phyloP scores from a whole-genome alignment of 257 asterid species.

The Solanum sejunctum region DNA sequence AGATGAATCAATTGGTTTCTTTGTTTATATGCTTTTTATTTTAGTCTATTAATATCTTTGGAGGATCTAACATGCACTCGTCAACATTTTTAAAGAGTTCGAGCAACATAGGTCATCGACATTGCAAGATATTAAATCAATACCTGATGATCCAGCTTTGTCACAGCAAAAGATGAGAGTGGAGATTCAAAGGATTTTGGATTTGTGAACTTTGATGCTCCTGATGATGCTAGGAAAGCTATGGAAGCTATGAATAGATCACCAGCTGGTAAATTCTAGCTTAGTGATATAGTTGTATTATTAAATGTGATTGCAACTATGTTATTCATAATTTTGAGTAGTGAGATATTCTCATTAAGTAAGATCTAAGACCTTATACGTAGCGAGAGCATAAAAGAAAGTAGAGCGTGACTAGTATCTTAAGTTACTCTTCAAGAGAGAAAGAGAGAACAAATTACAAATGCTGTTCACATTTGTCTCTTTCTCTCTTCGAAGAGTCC shows the following conservation, averaged over 20 bases:
- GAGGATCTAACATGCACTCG: no score
- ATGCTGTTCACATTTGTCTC: neutral
- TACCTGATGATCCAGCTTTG: neutral
- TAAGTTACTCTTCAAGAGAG: conserved; percentile 4
- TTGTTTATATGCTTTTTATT: neutral
- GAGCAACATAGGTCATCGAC: no score
- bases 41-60: no score
- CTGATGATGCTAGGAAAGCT: conserved; percentile 40
- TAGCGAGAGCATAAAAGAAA: conserved; percentile 77
- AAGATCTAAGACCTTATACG: conserved; percentile 72
- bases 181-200: conserved; percentile 45
- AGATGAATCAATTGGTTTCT: neutral
- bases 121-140: no score
- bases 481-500: conserved; percentile 39
- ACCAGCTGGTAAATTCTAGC: conserved; percentile 38
- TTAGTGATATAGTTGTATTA: neutral
- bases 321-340: neutral
- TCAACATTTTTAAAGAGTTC: no score
- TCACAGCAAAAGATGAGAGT: conserved; percentile 28
- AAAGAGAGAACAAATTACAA: no score
- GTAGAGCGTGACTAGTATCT: conserved; percentile 61
- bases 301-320: neutral
- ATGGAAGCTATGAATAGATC: conserved; percentile 34
- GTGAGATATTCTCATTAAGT: neutral
- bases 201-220: conserved; percentile 40